These are phyloP conservation scores for Solanum rostratum DNA, from an alignment of 257 asterid species.

Conservation along the genomic window DNA sequence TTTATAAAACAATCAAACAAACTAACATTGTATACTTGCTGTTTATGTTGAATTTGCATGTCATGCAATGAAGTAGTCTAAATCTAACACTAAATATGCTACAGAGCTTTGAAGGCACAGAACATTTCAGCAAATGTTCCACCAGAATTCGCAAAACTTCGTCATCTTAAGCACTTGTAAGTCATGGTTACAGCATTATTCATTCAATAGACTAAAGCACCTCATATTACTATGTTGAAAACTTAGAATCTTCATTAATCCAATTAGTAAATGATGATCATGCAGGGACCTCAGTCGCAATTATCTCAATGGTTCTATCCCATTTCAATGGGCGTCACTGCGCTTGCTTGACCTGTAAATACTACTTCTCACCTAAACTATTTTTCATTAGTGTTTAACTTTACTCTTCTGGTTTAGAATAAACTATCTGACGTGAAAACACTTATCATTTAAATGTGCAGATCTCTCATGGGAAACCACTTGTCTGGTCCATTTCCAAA, in stretches of 20 bases:
- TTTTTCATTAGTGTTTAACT: neutral
- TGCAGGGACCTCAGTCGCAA: constrained; percentile 95
- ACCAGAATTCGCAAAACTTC: constrained; percentile 60
- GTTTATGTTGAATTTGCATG: neutral
- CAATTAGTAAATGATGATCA: neutral
- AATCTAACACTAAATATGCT: neutral
- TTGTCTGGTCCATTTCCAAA: constrained; percentile 83
- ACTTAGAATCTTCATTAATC: neutral
- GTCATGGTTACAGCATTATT: constrained; percentile 4
- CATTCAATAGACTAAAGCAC: neutral
- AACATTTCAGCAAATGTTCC: constrained; percentile 66
- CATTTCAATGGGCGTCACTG: constrained; percentile 65
- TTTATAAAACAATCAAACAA: neutral
- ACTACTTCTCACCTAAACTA: neutral
- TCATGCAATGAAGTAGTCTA: neutral
- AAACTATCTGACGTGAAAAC: neutral
- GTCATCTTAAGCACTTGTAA: constrained; percentile 62
- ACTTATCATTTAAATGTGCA: constrained; percentile 26
- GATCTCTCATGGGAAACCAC: constrained; percentile 89
- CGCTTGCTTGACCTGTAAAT: constrained; percentile 57
- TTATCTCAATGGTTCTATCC: constrained; percentile 57
- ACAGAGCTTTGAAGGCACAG: constrained; percentile 84
- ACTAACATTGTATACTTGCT: neutral
- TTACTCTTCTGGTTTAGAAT: neutral
- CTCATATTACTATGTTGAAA: neutral